These are phyloP conservation scores for Blastocystis sp. DNA, from an alignment of 352 stramenopile genomes.

Conservation along the genomic window DNA sequence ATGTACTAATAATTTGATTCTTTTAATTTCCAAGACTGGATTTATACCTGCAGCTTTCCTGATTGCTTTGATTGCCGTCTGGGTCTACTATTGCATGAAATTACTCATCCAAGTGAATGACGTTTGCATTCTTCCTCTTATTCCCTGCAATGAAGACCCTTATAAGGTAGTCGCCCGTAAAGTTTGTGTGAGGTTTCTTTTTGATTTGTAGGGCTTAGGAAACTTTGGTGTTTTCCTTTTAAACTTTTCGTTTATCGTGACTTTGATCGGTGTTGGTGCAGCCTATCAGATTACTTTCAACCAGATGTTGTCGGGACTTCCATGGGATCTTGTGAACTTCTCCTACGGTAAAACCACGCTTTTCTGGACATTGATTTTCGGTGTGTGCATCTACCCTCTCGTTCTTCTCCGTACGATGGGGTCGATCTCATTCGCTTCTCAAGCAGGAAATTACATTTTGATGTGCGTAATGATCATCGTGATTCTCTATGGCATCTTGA, in stretches of 20 bases:
- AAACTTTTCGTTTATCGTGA: conserved; percentile 62
- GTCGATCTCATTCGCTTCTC: conserved; percentile 56
- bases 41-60: conserved; percentile 27
- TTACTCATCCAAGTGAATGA: conserved; percentile 33
- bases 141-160: conserved; percentile 46
- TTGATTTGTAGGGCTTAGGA: conserved; percentile 7
- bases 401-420: conserved; percentile 52
- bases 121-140: neutral
- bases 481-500: conserved; percentile 16
- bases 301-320: conserved; percentile 16
- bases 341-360: neutral
- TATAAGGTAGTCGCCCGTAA: conserved; percentile 47
- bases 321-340: neutral
- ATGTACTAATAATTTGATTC: neutral
- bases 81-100: conserved; percentile 56
- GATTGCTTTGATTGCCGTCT: conserved; percentile 18
- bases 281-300: conserved; percentile 62
- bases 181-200: neutral
- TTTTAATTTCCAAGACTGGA: neutral
- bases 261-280: conserved; percentile 39
- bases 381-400: conserved; percentile 1
- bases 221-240: conserved; percentile 55
- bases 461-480: conserved; percentile 30
- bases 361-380: conserved; percentile 39
- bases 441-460: conserved; percentile 57